These are phyloP conservation scores for Bromus sterilis DNA, from an alignment of 176 grass and related monocot species.

Conservation along the genomic window DNA sequence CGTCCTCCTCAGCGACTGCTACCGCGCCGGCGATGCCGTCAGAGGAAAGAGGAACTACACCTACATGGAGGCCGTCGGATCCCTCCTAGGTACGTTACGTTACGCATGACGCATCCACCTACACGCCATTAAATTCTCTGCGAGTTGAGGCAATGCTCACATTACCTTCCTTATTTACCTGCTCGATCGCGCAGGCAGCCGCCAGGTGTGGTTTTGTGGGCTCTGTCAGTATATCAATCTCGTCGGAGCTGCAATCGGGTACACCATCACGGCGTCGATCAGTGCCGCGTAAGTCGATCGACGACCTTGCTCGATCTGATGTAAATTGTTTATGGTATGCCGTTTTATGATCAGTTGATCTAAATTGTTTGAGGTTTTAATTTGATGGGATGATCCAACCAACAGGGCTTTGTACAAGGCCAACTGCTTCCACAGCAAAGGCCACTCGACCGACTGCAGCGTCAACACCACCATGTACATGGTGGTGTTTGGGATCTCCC, in stretches of 20 bases:
- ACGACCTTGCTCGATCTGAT: neutral
- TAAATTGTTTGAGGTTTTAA: neutral
- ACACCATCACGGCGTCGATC: slow-evolving; percentile 45
- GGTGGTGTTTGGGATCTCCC: slow-evolving; percentile 20
- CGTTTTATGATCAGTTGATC: neutral
- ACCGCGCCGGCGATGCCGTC: slow-evolving; percentile 30
- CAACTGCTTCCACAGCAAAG: slow-evolving; percentile 35
- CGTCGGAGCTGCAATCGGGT: slow-evolving; percentile 17
- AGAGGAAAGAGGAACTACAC: slow-evolving; percentile 42
- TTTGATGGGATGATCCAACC: neutral
- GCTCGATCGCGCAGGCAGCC: too few species aligned
- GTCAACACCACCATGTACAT: slow-evolving; percentile 21
- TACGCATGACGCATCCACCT: too few species aligned
- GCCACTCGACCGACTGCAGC: slow-evolving; percentile 11
- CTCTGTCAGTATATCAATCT: slow-evolving; percentile 37
- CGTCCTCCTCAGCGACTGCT: slow-evolving; percentile 48
- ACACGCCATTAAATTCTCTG: neutral
- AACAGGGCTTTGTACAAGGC: slow-evolving; percentile 28
- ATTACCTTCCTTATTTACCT: neutral
- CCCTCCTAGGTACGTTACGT: slow-evolving; percentile 52
- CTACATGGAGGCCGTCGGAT: slow-evolving; percentile 48
- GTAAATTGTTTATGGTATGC: neutral
- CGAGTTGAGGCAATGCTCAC: neutral
- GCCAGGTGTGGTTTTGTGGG: slow-evolving; percentile 21
- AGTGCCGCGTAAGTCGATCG: slow-evolving; percentile 30